Conservation (phyloP, 345 rosid species). For the Eucalyptus brandiana region DNA sequence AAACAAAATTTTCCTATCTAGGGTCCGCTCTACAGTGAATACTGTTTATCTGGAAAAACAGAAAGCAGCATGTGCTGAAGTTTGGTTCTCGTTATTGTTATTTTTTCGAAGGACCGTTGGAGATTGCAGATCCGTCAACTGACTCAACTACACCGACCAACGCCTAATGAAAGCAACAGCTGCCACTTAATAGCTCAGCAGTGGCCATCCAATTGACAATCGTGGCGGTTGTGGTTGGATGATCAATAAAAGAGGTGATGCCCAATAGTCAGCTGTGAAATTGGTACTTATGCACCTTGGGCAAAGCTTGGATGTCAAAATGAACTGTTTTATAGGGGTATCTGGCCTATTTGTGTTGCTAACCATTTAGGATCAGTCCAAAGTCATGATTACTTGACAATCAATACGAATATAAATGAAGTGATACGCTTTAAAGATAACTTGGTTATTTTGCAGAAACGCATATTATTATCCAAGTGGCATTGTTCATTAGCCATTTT, state of each 20-base stretch:
- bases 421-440: neutral
- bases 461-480: neutral
- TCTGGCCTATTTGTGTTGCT: neutral
- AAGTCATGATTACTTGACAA: neutral
- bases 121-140: neutral
- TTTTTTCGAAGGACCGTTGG: neutral
- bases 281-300: neutral
- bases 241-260: neutral
- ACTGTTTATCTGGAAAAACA: neutral
- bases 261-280: neutral
- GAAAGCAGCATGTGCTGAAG: neutral
- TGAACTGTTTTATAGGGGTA: neutral
- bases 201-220: neutral
- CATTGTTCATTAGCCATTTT: neutral
- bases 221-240: neutral
- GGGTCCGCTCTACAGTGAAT: neutral
- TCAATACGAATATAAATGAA: neutral
- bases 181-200: neutral
- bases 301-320: neutral
- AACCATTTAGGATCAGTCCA: neutral
- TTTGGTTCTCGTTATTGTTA: neutral
- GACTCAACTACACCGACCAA: neutral
- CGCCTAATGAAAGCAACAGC: neutral
- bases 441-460: neutral
- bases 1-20: neutral